These are phyloP conservation scores for Phytophthora colocasiae DNA, from an alignment of 352 stramenopile genomes.

Conservation along the genomic window DNA sequence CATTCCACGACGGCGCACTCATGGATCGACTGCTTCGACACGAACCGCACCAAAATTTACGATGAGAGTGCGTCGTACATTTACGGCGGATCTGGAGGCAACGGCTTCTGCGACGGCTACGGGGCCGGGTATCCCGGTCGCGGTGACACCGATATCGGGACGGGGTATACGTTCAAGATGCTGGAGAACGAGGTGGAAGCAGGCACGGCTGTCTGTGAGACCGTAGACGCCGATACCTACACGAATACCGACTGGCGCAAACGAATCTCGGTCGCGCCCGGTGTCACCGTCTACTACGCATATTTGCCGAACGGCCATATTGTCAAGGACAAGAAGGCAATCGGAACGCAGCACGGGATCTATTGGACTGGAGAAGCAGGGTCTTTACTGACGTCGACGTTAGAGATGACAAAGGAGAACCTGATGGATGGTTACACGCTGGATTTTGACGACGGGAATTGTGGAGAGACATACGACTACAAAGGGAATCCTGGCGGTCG, in stretches of 20 bases:
- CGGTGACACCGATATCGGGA: conserved; percentile 56
- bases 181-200: conserved; percentile 67
- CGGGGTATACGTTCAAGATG: conserved; percentile 72
- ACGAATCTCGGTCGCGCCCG: conserved; percentile 47
- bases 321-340: conserved; percentile 72
- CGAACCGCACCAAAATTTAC: conserved; percentile 59
- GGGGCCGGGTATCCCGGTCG: conserved; percentile 66
- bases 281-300: conserved; percentile 50
- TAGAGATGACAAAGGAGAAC: conserved; percentile 55
- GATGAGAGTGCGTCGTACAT: conserved; percentile 71
- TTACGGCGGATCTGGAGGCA: conserved; percentile 61
- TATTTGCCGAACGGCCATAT: conserved; percentile 71
- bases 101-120: conserved; percentile 76
- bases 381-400: conserved; percentile 47
- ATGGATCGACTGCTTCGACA: conserved; percentile 75
- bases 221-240: conserved; percentile 63
- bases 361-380: conserved; percentile 68
- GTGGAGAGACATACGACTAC: conserved; percentile 57
- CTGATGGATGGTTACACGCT: conserved; percentile 54
- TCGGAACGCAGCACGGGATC: conserved; percentile 64
- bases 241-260: conserved; percentile 62
- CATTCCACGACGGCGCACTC: conserved; percentile 69
- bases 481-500: conserved; percentile 52
- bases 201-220: conserved; percentile 53
- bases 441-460: conserved; percentile 70